phyloP scores from a whole-genome alignment of 139 green algal species.

The Chlamydomonas sphaeroides region DNA sequence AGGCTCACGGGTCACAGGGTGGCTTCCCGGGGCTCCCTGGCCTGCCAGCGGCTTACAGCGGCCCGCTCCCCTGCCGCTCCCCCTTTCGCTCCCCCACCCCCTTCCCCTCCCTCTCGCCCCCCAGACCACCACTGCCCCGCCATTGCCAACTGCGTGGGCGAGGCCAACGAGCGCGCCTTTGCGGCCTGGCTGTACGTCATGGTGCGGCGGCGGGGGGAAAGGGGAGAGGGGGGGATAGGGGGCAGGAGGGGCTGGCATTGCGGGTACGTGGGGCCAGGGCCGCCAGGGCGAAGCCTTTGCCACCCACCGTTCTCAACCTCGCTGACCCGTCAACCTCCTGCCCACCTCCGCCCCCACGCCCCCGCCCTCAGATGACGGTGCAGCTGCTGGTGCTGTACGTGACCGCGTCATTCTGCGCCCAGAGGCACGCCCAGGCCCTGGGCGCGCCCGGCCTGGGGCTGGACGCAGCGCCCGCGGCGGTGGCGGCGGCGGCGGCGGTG shows the following conservation, averaged over 20 bases:
- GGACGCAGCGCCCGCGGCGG: neutral
- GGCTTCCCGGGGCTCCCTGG: too few relatives aligned
- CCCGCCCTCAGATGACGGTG: neutral
- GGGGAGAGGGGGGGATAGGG: too few relatives aligned
- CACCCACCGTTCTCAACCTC: too few relatives aligned
- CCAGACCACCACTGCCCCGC: constrained; percentile 86
- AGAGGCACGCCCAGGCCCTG: constrained; percentile 6
- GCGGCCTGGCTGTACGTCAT: constrained; percentile 37
- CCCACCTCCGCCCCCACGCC: neutral
- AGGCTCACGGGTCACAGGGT: too few relatives aligned
- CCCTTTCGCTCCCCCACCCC: neutral
- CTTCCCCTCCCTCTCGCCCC: neutral
- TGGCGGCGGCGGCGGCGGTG: constrained; percentile 6
- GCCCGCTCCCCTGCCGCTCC: neutral
- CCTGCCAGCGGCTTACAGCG: too few relatives aligned
- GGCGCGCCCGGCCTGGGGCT: neutral
- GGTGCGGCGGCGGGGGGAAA: neutral
- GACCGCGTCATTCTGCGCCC: constrained; percentile 7
- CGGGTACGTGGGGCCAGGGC: too few relatives aligned
- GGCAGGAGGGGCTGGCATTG: too few relatives aligned
- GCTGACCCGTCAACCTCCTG: neutral
- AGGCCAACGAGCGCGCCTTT: constrained; percentile 66
- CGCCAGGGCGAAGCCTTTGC: too few relatives aligned
- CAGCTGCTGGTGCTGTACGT: constrained; percentile 37
- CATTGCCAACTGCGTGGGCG: constrained; percentile 77